phyloP scores from a whole-genome alignment of 1,139 yeast genomes.

The Fermentozyma sake region DNA sequence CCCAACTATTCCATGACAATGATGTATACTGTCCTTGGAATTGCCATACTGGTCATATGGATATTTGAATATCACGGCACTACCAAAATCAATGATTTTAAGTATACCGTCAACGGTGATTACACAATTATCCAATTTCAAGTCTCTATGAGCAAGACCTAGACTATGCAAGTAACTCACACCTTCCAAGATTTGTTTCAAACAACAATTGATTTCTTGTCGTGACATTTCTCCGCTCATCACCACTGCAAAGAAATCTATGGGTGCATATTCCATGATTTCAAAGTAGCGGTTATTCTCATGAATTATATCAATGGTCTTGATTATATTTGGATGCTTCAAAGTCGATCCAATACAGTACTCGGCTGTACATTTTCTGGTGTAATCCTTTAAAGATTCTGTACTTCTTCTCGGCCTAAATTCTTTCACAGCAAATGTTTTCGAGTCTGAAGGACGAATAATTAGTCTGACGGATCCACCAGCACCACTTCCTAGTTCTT shows the following conservation, averaged over 20 bases:
- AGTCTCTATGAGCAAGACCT: conserved; percentile 94
- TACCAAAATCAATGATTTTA: conserved; percentile 92
- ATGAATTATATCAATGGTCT: conserved; percentile 86
- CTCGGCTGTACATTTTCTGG: conserved; percentile 94
- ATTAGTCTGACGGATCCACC: conserved; percentile 94
- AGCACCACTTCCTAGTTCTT: conserved; percentile 92
- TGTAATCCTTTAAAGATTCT: conserved; percentile 84
- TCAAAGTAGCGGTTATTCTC: conserved; percentile 86
- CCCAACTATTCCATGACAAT: conserved; percentile 93
- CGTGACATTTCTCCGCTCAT: conserved; percentile 93
- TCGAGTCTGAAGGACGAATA: conserved; percentile 73
- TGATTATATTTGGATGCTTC: conserved; percentile 90
- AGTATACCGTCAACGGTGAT: conserved; percentile 81
- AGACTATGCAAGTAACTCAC: conserved; percentile 77
- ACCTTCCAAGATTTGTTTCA: conserved; percentile 82
- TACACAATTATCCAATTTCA: conserved; percentile 92
- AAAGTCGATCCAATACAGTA: conserved; percentile 95
- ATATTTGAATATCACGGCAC: conserved; percentile 89
- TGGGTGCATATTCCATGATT: conserved; percentile 97
- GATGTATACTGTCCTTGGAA: conserved; percentile 56
- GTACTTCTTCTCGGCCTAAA: conserved; percentile 82
- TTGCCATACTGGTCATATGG: conserved; percentile 65
- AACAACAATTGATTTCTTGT: conserved; percentile 82
- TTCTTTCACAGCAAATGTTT: conserved; percentile 94
- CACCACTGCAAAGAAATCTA: conserved; percentile 93